Evolutionary conservation across 306 rosid species (phyloP).

Genomic region (Cucumis cinereus): DNA sequence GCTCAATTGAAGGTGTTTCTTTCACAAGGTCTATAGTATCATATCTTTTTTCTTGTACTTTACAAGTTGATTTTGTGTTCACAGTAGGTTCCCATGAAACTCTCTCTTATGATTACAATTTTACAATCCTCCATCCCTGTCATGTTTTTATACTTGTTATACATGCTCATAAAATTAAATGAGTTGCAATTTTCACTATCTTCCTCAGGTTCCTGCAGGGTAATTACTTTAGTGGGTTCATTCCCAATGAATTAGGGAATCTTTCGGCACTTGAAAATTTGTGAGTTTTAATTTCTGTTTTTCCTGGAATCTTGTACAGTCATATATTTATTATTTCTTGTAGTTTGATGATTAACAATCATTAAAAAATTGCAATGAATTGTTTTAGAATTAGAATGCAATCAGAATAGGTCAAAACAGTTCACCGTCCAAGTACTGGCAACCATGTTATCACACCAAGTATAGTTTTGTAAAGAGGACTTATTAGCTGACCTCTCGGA

Average conservation of each 20-base stretch:
- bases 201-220: conserved; percentile 82
- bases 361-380: not conserved
- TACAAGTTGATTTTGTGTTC: not conserved
- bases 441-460: not conserved
- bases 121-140: not conserved
- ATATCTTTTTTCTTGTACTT: not conserved
- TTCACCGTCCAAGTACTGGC: not conserved
- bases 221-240: conserved; percentile 76
- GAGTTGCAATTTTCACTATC: conserved; percentile 8
- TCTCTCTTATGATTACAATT: not conserved
- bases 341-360: not conserved
- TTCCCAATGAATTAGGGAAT: conserved; percentile 79
- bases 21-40: not conserved
- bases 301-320: not conserved
- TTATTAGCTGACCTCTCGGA: not conserved
- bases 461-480: not conserved
- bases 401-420: not conserved
- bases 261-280: conserved; percentile 57
- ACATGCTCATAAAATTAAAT: not conserved
- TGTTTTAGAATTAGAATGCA: not conserved
- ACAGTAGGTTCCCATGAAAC: not conserved
- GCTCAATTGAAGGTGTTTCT: not conserved
- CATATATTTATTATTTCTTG: not conserved
- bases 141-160: not conserved
- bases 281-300: conserved; percentile 34